Evolutionary conservation across 495 filamentous ascomycete genomes (phyloP), one percentile per base, ranked within the genome.

Genomic region (Articulospora tetracladia): DNA sequence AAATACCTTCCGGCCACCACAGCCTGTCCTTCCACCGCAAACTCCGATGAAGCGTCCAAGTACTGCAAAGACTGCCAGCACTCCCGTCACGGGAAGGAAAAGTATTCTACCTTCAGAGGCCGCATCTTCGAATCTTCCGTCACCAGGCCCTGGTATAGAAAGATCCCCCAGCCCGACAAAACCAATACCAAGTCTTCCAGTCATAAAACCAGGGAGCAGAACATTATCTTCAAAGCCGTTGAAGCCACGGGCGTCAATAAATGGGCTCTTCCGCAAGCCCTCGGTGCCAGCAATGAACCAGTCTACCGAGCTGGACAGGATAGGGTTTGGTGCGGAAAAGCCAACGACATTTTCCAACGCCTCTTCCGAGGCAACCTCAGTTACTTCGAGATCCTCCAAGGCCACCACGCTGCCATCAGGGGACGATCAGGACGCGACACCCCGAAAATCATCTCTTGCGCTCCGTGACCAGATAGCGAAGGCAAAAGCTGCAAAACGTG

Each of bases 401-500:
- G 64, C 70, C 53, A 60, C 73, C 22, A 73, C 69, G 10, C 60
- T 30, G 2, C 60, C 72, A 32, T 63, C 59, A 17, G 47, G 20
- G 17, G 58, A 57, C 55, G 59, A 62, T 24, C 59, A 58, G 13
- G 56, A 60, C 1, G 22, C 55, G 36, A 68, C 61, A 56, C 75
- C 46, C 34, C 74, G 47, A 59, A 93, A 88, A 65, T 89, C 92
- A 0, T 97, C 94, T 1, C 80, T 82, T 34, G 87, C 92, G 1
- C 71, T 98, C 47, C 82, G 94, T 19, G 92, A 97, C 51, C 91
- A 89, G 58, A 97, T 98, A 67, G 92, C 93, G 46, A 94, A 91
- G 70, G 94, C 94, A 8, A 96, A 93, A 69, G 93, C 92, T 12
- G 92, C 92, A 34, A 83, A 84, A 51, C 84, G 87, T 52, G 84